phyloP scores from a whole-genome alignment of 441 rosid species.

The Breynia disticha region DNA sequence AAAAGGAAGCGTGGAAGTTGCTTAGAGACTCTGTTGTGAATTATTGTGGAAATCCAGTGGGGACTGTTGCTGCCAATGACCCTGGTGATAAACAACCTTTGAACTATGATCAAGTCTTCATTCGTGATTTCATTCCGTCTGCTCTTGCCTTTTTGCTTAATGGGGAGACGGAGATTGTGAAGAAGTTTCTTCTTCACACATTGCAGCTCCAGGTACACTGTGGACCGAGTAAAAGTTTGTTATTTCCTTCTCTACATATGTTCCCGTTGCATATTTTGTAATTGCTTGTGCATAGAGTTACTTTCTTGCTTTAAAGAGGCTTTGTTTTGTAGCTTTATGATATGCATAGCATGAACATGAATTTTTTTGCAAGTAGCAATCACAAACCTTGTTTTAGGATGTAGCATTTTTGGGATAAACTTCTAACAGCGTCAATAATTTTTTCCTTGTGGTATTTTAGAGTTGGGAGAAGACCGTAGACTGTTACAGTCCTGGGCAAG shows the following conservation, averaged over 20 bases:
- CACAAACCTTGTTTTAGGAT: no score
- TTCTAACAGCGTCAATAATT: not conserved
- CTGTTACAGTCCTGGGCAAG: no score
- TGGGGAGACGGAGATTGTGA: constrained; percentile 77
- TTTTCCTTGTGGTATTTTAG: constrained; percentile 28
- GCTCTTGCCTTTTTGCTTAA: constrained; percentile 81
- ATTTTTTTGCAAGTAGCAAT: no score
- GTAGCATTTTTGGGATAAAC: not conserved
- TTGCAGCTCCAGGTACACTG: constrained; percentile 76
- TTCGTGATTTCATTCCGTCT: constrained; percentile 89
- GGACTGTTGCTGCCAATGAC: constrained; percentile 76
- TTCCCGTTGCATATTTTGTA: not conserved
- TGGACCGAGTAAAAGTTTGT: not conserved
- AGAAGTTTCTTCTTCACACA: constrained; percentile 81
- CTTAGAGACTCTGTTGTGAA: constrained; percentile 52
- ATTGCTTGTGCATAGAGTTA: not conserved
- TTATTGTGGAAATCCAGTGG: constrained; percentile 76
- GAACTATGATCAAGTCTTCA: constrained; percentile 20
- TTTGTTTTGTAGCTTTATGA: no score
- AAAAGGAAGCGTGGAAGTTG: constrained; percentile 78
- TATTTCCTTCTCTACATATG: not conserved
- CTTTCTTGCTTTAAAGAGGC: no score
- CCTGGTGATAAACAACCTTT: constrained; percentile 59
- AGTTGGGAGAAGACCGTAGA: constrained; percentile 89
- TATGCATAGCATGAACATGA: no score